These are phyloP conservation scores for Leccinum fibrillosum DNA, from an alignment of 768 basidiomycete genomes.

Conservation along the genomic window DNA sequence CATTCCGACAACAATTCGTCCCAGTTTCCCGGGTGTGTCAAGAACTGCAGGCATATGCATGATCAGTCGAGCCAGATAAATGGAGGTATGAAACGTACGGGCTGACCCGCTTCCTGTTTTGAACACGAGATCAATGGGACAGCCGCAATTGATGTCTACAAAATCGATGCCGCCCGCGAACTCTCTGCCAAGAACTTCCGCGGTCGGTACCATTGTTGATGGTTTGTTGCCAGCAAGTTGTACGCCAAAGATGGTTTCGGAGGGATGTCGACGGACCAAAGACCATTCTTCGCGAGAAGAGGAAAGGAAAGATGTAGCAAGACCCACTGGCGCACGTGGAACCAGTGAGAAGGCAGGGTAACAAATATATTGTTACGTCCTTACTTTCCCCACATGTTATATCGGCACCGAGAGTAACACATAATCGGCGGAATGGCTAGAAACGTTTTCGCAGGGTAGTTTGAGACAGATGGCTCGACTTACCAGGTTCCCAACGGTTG, in stretches of 20 bases:
- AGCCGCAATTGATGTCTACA: slow-evolving; percentile 94
- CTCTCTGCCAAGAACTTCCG: slow-evolving; percentile 76
- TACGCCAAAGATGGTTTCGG: slow-evolving; percentile 84
- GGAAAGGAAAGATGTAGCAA: slow-evolving; percentile 84
- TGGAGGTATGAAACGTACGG: slow-evolving; percentile 36
- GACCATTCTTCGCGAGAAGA: slow-evolving; percentile 97
- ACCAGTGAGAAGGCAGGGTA: neutral
- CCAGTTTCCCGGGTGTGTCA: slow-evolving; percentile 76
- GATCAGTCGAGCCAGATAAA: neutral
- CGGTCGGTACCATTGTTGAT: slow-evolving; percentile 68
- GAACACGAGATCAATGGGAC: slow-evolving; percentile 96
- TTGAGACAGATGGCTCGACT: neutral
- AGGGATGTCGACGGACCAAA: slow-evolving; percentile 82
- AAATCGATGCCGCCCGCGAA: slow-evolving; percentile 73
- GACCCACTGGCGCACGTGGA: slow-evolving; percentile 63
- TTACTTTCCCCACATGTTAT: slow-evolving; percentile 94
- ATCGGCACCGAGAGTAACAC: slow-evolving; percentile 82
- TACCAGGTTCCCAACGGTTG: slow-evolving; percentile 94
- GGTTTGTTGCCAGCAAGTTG: slow-evolving; percentile 92
- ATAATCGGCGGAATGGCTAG: slow-evolving; percentile 90
- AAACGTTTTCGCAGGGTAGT: neutral
- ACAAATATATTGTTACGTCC: slow-evolving; percentile 14
- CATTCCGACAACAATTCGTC: slow-evolving; percentile 89
- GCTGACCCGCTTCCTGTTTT: slow-evolving; percentile 88
- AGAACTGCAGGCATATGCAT: slow-evolving; percentile 53